phyloP scores from a whole-genome alignment of 768 basidiomycete genomes.

The Daedaleopsis nitida region DNA sequence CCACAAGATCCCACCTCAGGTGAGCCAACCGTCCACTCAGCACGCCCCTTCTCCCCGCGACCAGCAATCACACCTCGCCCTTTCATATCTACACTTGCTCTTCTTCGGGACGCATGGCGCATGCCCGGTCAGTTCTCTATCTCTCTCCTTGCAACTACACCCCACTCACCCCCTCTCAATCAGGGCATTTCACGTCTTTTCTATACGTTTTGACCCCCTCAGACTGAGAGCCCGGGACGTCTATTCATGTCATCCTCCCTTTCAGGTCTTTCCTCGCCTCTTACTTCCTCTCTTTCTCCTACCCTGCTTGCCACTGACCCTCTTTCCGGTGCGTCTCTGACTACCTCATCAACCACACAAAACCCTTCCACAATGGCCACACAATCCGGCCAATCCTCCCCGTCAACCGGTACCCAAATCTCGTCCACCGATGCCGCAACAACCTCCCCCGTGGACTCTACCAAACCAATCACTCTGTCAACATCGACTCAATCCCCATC shows the following conservation, averaged over 20 bases:
- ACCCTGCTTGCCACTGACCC: slow-evolving; percentile 21
- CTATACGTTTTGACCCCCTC: neutral
- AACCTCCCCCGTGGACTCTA: neutral
- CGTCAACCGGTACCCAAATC: slow-evolving; percentile 4
- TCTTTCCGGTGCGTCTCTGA: slow-evolving; percentile 21
- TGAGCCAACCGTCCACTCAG: neutral
- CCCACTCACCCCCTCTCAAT: neutral
- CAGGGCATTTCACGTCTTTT: neutral
- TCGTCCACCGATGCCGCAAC: neutral
- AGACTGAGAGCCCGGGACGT: neutral
- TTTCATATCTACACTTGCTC: neutral
- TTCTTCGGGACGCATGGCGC: neutral
- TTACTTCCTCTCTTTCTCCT: slow-evolving; percentile 22
- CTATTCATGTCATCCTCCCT: slow-evolving; percentile 8
- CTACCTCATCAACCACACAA: slow-evolving; percentile 23
- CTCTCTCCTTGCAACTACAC: neutral
- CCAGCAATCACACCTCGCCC: neutral
- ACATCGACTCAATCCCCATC: neutral
- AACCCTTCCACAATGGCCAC: slow-evolving; percentile 8
- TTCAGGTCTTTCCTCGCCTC: slow-evolving; percentile 19
- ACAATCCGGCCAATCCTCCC: slow-evolving; percentile 8
- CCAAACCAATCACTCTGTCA: slow-evolving; percentile 13
- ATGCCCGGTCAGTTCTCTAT: neutral
- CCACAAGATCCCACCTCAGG: slow-evolving; percentile 10
- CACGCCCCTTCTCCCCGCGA: slow-evolving; percentile 1